phyloP scores from a whole-genome alignment of 2,329 filamentous ascomycete genomes.

The Talaromyces sp. region DNA sequence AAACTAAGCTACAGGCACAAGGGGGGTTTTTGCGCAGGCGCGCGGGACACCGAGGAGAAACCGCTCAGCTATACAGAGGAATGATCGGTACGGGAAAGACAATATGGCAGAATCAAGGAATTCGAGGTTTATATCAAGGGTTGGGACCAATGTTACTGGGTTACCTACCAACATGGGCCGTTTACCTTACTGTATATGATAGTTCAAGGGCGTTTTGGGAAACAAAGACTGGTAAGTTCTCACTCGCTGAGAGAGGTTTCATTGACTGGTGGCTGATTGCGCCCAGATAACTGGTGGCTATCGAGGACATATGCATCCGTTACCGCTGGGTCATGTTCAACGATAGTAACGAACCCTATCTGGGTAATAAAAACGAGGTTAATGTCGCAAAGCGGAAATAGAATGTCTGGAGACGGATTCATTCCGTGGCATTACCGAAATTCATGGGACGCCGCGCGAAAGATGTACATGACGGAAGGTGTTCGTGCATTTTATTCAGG shows the following conservation, averaged over 20 bases:
- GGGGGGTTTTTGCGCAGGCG: conserved; percentile 65
- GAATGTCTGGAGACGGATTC: conserved; percentile 51
- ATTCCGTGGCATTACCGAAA: conserved; percentile 80
- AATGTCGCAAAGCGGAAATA: conserved; percentile 75
- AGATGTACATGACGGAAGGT: conserved; percentile 93
- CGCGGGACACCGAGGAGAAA: conserved; percentile 37
- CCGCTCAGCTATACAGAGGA: conserved; percentile 70
- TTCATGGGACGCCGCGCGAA: conserved; percentile 85
- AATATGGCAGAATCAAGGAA: conserved; percentile 84
- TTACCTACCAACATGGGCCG: conserved; percentile 95
- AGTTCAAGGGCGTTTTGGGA: conserved; percentile 73
- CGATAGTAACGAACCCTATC: conserved; percentile 91
- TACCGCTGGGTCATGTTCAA: conserved; percentile 86
- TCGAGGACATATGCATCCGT: conserved; percentile 88
- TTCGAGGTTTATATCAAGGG: conserved; percentile 88
- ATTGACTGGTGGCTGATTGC: background rate
- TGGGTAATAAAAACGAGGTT: conserved; percentile 99
- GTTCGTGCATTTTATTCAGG: conserved; percentile 91
- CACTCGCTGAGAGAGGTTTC: background rate
- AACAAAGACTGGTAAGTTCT: conserved; percentile 59
- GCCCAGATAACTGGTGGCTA: conserved; percentile 67
- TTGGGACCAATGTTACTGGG: conserved; percentile 91
- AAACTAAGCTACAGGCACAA: conserved; percentile 95
- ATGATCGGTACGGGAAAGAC: conserved; percentile 79
- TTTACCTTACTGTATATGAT: conserved; percentile 97